Conservation (phyloP, 768 basidiomycete genomes). For the Phylloporus rhodoxanthus region DNA sequence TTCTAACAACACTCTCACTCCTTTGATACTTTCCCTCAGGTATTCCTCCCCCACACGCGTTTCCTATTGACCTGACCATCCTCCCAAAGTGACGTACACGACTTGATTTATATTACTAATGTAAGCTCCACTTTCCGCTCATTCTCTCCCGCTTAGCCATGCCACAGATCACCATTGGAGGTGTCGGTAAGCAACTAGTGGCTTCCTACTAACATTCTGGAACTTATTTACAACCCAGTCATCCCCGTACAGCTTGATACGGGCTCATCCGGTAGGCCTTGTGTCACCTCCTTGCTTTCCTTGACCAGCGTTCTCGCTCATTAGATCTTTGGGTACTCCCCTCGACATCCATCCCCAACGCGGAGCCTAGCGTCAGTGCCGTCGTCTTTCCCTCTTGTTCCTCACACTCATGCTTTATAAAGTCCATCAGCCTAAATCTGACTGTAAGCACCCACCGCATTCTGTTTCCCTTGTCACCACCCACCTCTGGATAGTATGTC, state of each 20-base stretch:
- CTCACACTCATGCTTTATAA: slow-evolving; percentile 19
- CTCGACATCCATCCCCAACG: slow-evolving; percentile 43
- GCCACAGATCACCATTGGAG: slow-evolving; percentile 60
- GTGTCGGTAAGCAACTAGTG: slow-evolving; percentile 39
- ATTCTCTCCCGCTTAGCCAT: background rate
- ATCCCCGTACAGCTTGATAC: slow-evolving; percentile 79
- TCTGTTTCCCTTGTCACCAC: background rate
- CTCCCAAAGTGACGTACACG: slow-evolving; percentile 55
- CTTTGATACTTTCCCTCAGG: slow-evolving; percentile 21
- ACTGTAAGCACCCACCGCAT: slow-evolving; percentile 38
- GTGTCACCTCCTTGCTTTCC: no score
- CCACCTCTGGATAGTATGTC: slow-evolving; percentile 51
- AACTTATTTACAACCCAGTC: slow-evolving; percentile 34
- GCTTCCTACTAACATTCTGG: background rate
- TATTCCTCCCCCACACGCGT: background rate
- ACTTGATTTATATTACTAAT: slow-evolving; percentile 74
- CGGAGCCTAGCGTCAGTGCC: slow-evolving; percentile 43
- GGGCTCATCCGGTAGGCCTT: slow-evolving; percentile 45
- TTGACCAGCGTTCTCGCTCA: background rate
- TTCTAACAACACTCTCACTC: slow-evolving; percentile 4
- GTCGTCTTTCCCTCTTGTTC: background rate
- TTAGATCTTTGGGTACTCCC: slow-evolving; percentile 70
- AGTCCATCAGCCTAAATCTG: slow-evolving; percentile 50
- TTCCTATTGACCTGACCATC: slow-evolving; percentile 10
- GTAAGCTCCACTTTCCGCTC: slow-evolving; percentile 35